Base-by-base conservation (phyloP, 148 eudicot species). In the Linanthus parryae region DNA sequence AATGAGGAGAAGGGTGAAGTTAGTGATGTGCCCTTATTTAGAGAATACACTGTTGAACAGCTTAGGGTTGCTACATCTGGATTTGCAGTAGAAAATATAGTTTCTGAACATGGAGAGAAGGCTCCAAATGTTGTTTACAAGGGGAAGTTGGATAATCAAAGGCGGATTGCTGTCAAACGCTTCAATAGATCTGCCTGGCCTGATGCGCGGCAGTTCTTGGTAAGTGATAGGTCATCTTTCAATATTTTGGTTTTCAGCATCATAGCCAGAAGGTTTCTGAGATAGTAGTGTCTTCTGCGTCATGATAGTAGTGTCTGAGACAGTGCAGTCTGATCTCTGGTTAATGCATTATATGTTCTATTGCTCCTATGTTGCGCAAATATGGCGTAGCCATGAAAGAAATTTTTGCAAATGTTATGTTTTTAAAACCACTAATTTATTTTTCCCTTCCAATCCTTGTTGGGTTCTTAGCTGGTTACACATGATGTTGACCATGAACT, bases 101-200 rank as follows among this genome's bases (percentile, higher is more conserved):
- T 91, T 63, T 91, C 97, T 24, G 97, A 91, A 66, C 97, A 91
- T 63, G 97, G 97, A 31, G 95, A 83, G 61, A 91, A 86, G 69
- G 97, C 97, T 48, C 97, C 97, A 23, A 90, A 90, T 64, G 79
- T 90, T 45, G 97, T 90, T 25, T 91, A 76, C 64, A 86, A 75
- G 66, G 97, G 95, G 59, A 86, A 83, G 73, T 39, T 91, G 61
- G 95, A 83, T 28, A 91, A 83, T 55, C 95, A 91, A 68, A 74
- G 63, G 66, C 78, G 75, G 37, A 69, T 91, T 33, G 97, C 97
- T 65, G 82, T 91, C 44, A 91, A 91, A 67, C 86, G 97, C 57
- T 91, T 91, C 63, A 83, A 83, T 53, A 74, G 83, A 74, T 81
- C 88, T 71, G 97, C 97, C 41, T 91, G 97, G 97, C 97, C 95